Evolutionary conservation across 2,329 filamentous ascomycete species (phyloP), one percentile per base, ranked within the genome.

Genomic region (Botryosphaeria dothidea): DNA sequence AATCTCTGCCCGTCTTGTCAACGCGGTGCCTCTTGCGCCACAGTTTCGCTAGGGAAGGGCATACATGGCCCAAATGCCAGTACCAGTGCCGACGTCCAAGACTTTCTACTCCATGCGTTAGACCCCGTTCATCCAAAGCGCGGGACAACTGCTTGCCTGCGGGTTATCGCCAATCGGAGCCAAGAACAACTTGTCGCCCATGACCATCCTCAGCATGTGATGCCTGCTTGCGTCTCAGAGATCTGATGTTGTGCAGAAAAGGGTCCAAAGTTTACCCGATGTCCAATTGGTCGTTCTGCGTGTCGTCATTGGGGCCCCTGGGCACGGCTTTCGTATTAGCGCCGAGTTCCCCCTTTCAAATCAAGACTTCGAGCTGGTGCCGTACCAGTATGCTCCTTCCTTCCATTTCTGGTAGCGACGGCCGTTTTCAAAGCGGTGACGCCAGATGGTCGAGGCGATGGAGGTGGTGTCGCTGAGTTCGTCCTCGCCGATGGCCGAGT

Each of bases 1-100:
- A 69, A 58, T 73, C 72, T 49, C 77, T 78, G 43, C 23, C 3
- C 23, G 4, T 4, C 17, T 13, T 34, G 38, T 63, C n/a, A 63
- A 48, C 17, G 29, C 69, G 69, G 46, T 1, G 2, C 38, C 5
- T 2, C 38, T 13, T 5, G 17, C 11, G 8, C 13, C 34, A 57
- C n/a, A 15, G 11, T 23, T 51, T n/a, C 9, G 31, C 48, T 52
- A 43, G 62, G 66, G 9, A 23, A 66, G 6, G 15, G 46, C 13
- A 49, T 46, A 69, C 71, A 80, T 75, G 6, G 78, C 78, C 78
- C 78, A 81, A 25, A 79, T 77, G 1, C 79, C 78, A 49, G 75
- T 81, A 15, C 79, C 79, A 11, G 65, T 65, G 9, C 60, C 66
- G 8, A 81, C 66, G 62, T 81, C 79, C 31, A 81, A 68, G 15